Conservation (phyloP, 2,329 filamentous ascomycete genomes). For the Scedosporium dehoogii region DNA sequence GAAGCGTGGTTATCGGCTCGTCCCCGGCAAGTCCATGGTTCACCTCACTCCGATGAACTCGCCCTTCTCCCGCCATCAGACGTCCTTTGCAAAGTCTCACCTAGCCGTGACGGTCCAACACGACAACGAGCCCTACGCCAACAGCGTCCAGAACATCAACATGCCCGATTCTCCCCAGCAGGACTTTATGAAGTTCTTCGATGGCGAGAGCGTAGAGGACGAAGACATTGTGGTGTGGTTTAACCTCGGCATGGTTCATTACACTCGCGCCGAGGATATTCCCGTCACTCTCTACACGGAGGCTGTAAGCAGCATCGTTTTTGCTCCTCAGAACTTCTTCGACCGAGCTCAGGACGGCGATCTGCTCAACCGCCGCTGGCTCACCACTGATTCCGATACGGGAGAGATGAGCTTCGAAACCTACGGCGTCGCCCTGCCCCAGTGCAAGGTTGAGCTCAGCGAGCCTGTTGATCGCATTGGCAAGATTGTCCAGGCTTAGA, state of each 20-base stretch:
- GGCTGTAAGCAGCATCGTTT: slow-evolving; percentile 21
- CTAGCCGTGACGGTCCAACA: slow-evolving; percentile 35
- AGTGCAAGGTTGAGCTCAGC: slow-evolving; percentile 18
- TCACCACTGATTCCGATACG: slow-evolving; percentile 14
- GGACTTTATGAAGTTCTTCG: slow-evolving; percentile 34
- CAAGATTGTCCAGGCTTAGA: slow-evolving; percentile 4
- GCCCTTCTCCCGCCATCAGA: slow-evolving; percentile 27
- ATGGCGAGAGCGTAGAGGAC: slow-evolving; percentile 10
- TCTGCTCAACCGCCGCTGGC: slow-evolving; percentile 23
- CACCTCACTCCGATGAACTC: slow-evolving; percentile 35
- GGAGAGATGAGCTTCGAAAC: slow-evolving; percentile 18
- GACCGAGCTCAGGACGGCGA: slow-evolving; percentile 25
- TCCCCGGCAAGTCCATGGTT: slow-evolving; percentile 22
- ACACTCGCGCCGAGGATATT: slow-evolving; percentile 34
- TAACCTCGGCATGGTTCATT: slow-evolving; percentile 46
- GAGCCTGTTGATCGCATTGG: slow-evolving; percentile 16
- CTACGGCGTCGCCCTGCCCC: slow-evolving; percentile 21
- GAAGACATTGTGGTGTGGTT: slow-evolving; percentile 40
- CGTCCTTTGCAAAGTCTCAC: slow-evolving; percentile 32
- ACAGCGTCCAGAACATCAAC: slow-evolving; percentile 26
- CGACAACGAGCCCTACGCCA: slow-evolving; percentile 31
- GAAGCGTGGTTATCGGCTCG: slow-evolving; percentile 33
- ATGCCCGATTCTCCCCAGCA: slow-evolving; percentile 29
- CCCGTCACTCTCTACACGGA: slow-evolving; percentile 23
- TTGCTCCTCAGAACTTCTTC: slow-evolving; percentile 23